Percentiles rank a stretch among this genome's conserved stretches.
phyloP scores from a whole-genome alignment of 2,329 filamentous ascomycete species.

The Fonsecaea erecta region DNA sequence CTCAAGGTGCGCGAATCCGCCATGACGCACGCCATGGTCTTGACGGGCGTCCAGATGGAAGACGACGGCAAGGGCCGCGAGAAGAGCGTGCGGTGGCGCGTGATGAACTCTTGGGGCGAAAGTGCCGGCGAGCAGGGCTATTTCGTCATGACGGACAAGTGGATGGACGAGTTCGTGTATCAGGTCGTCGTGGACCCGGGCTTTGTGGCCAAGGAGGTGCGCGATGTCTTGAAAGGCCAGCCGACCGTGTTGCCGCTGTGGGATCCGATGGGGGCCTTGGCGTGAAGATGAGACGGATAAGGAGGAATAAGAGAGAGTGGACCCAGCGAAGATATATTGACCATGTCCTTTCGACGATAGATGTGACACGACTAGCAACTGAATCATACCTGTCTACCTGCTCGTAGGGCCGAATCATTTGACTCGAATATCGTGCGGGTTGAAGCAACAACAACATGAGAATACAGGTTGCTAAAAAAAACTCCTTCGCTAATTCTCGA shows the following conservation, averaged over 20 bases:
- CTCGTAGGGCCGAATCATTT: not conserved
- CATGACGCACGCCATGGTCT: slow-evolving; percentile 93
- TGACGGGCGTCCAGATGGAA: slow-evolving; percentile 82
- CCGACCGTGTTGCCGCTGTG: slow-evolving; percentile 74
- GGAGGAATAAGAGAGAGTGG: not conserved
- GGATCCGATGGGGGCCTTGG: slow-evolving; percentile 80
- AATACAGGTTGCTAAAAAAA: not conserved
- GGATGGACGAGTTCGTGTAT: slow-evolving; percentile 82
- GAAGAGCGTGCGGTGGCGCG: slow-evolving; percentile 75
- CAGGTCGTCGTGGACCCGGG: slow-evolving; percentile 81
- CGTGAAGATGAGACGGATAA: slow-evolving; percentile 48
- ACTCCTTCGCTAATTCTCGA: slow-evolving; percentile 3
- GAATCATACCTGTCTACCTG: not conserved
- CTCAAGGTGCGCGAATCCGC: slow-evolving; percentile 73
- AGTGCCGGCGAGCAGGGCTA: slow-evolving; percentile 74
- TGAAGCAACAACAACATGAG: not conserved
- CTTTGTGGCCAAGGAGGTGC: slow-evolving; percentile 67
- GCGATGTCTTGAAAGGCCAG: slow-evolving; percentile 71
- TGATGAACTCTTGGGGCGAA: slow-evolving; percentile 85
- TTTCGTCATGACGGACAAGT: slow-evolving; percentile 85
- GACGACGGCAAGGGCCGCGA: slow-evolving; percentile 55
- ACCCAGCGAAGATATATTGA: not conserved
- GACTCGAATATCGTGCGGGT: not conserved
- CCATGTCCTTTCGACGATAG: not conserved
- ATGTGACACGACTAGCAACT: not conserved